phyloP scores from a whole-genome alignment of 225 moss, liverwort and hornwort species.

The Physcomitrellopsis africana region DNA sequence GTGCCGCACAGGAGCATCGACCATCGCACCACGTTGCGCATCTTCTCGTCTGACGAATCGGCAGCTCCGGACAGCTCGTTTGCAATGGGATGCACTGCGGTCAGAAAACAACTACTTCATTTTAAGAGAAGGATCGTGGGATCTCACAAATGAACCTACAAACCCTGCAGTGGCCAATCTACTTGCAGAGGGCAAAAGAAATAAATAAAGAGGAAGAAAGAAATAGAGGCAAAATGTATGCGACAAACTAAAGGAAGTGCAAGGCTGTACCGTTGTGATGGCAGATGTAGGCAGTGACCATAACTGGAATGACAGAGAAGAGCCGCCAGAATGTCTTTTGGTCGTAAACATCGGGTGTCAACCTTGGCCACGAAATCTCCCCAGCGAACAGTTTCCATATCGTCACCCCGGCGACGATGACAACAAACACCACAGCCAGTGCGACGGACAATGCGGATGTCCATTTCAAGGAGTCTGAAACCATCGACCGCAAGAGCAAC shows the following conservation, averaged over 20 bases:
- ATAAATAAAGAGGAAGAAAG: neutral
- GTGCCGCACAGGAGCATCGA: constrained; percentile 68
- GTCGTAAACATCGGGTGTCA: constrained; percentile 71
- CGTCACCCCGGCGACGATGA: constrained; percentile 64
- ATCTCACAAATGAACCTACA: neutral
- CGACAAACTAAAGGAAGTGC: neutral
- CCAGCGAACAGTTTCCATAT: constrained; percentile 72
- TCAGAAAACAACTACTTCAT: neutral
- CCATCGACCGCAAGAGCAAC: no score
- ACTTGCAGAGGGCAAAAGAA: neutral
- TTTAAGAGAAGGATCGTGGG: neutral
- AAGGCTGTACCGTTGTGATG: constrained; percentile 75
- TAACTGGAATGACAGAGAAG: constrained; percentile 88
- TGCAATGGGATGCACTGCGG: constrained; percentile 89
- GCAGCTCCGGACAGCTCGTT: constrained; percentile 70
- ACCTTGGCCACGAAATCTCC: constrained; percentile 62
- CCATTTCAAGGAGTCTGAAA: constrained; percentile 25
- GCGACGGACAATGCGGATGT: constrained; percentile 68
- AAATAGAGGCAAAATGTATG: no score
- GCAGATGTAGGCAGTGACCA: constrained; percentile 92
- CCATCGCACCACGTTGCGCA: constrained; percentile 59
- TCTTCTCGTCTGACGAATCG: constrained; percentile 52
- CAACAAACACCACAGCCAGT: constrained; percentile 62
- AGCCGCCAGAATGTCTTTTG: constrained; percentile 79
- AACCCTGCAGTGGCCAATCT: neutral